Percentiles rank a stretch among this genome's conserved stretches.
Conservation (phyloP, 164 flowering plant genomes). For the Piper longum region DNA sequence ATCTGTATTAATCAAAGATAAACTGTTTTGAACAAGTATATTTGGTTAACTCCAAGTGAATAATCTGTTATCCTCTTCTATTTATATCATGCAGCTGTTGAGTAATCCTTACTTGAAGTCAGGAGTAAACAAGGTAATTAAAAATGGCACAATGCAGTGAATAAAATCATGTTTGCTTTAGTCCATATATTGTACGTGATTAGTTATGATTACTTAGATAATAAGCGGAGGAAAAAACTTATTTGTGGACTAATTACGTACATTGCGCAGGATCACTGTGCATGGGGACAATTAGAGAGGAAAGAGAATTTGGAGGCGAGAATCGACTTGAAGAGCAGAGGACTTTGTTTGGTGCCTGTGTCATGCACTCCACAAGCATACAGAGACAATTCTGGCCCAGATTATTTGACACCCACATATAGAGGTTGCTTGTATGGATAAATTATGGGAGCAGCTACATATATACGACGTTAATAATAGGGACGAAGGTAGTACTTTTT, state of each 20-base stretch:
- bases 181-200: too few species aligned
- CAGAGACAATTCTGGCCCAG: constrained; percentile 47
- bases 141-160: background rate
- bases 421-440: constrained; percentile 59
- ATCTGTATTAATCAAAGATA: background rate
- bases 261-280: constrained; percentile 24
- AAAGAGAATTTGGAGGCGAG: constrained; percentile 22
- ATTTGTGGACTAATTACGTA: background rate
- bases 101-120: constrained; percentile 56
- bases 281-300: constrained; percentile 3
- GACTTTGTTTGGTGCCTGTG: constrained; percentile 53
- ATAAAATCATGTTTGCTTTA: too few species aligned
- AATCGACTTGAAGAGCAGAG: constrained; percentile 44
- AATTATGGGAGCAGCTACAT: background rate
- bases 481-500: too few species aligned
- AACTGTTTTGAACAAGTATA: background rate
- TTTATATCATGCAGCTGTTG: constrained; percentile 28
- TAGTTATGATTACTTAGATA: too few species aligned
- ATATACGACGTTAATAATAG: too few species aligned
- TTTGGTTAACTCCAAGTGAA: background rate
- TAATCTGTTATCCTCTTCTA: background rate
- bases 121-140: constrained; percentile 31
- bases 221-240: too few species aligned
- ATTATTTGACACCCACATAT: constrained; percentile 57
- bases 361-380: constrained; percentile 45